A percentile compares a stretch with the other conserved stretches of the same genome.
Evolutionary conservation across 1,284 basidiomycete genomes (phyloP).

Genomic region (Fistulinella cinereoalba): DNA sequence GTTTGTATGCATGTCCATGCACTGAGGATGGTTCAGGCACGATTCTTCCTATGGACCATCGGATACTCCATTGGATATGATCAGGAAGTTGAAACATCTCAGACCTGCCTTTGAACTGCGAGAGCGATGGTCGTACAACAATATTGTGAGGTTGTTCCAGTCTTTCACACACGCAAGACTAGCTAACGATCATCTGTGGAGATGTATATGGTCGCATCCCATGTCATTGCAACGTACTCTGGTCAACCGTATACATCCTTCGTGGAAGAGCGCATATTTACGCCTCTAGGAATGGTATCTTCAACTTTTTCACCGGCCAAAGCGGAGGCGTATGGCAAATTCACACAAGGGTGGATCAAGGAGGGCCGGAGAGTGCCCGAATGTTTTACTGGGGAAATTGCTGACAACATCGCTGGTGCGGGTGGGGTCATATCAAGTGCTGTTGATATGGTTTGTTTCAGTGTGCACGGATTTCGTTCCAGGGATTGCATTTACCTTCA

Average conservation of each 20-base stretch:
- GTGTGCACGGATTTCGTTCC: not conserved
- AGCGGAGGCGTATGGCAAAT: conserved; percentile 32
- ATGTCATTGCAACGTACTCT: conserved; percentile 35
- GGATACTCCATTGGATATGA: conserved; percentile 28
- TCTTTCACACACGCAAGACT: too few species aligned
- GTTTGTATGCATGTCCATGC: not conserved
- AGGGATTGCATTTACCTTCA: not conserved
- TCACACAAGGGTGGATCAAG: conserved; percentile 35
- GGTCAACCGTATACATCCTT: conserved; percentile 34
- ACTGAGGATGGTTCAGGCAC: conserved; percentile 25
- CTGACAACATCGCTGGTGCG: not conserved
- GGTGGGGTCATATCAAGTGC: not conserved
- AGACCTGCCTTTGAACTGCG: conserved; percentile 39
- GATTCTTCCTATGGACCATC: conserved; percentile 34
- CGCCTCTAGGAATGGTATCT: conserved; percentile 32
- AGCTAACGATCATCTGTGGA: too few species aligned
- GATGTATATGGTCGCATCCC: too few species aligned
- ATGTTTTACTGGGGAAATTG: not conserved
- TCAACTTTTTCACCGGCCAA: conserved; percentile 37
- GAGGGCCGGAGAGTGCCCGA: not conserved
- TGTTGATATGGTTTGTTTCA: not conserved
- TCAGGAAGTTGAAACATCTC: conserved; percentile 35
- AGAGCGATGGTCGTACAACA: conserved; percentile 42
- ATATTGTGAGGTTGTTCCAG: too few species aligned
- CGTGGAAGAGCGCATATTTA: conserved; percentile 32